A percentile compares a stretch with the other conserved stretches of the same genome.
These are phyloP conservation scores for Nicotiana attenuata DNA, from an alignment of 257 asterid genomes.

Conservation along the genomic window DNA sequence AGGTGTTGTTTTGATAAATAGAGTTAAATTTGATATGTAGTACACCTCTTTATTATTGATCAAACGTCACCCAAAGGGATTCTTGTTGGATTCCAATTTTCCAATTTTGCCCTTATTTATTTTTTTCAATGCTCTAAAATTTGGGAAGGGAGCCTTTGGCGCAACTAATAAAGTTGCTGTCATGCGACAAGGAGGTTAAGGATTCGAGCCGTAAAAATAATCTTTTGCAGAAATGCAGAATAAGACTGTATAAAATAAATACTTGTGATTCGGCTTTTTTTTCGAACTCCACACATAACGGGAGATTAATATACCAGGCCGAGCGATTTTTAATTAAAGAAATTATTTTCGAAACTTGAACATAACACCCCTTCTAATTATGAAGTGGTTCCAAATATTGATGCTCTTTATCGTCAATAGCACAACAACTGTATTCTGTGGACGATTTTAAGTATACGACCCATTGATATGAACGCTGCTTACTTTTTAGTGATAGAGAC, in stretches of 20 bases:
- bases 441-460: slow-evolving; percentile 30
- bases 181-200: too few species aligned
- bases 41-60: slow-evolving; percentile 12
- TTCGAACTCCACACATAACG: too few species aligned
- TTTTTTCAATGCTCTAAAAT: neutral
- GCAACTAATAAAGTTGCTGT: too few species aligned
- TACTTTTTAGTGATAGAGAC: slow-evolving; percentile 52
- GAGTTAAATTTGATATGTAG: slow-evolving; percentile 12
- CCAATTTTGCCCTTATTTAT: neutral
- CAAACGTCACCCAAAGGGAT: neutral
- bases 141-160: too few species aligned
- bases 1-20: slow-evolving; percentile 24
- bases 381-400: too few species aligned
- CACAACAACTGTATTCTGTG: slow-evolving; percentile 18
- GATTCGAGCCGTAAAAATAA: too few species aligned
- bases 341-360: too few species aligned
- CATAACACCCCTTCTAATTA: too few species aligned
- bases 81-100: neutral
- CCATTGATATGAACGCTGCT: slow-evolving; percentile 38
- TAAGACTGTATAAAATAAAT: too few species aligned
- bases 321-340: too few species aligned
- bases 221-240: too few species aligned
- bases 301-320: accelerated
- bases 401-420: slow-evolving; percentile 27
- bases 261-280: too few species aligned